Evolutionary conservation across 1,284 basidiomycete species (phyloP).

Genomic region (Calocybe gambosa): DNA sequence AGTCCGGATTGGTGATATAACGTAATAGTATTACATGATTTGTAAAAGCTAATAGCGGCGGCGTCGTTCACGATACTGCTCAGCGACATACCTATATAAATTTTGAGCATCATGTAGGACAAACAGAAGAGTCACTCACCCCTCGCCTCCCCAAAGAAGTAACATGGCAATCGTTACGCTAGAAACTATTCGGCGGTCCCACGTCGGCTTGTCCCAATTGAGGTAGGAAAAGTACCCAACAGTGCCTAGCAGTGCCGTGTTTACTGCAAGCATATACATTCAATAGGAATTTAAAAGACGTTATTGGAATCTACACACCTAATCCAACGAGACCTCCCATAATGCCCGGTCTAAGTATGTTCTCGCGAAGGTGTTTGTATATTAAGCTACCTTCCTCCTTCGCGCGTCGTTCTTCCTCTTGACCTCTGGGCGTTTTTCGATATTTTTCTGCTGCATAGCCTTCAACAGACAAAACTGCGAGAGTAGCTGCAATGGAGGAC

Average conservation of each 20-base stretch:
- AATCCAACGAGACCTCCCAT: constrained; percentile 64
- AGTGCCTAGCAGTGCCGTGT: constrained; percentile 60
- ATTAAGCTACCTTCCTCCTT: constrained; percentile 57
- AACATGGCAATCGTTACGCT: constrained; percentile 60
- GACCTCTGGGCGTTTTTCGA: constrained; percentile 52
- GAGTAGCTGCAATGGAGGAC: constrained; percentile 44
- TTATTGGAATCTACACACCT: constrained; percentile 34
- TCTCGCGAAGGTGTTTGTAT: constrained; percentile 55
- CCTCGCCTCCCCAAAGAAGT: constrained; percentile 63
- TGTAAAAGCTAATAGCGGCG: background rate
- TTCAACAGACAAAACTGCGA: constrained; percentile 57
- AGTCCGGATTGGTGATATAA: constrained; percentile 6
- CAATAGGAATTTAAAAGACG: background rate
- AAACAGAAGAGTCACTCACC: constrained; percentile 36
- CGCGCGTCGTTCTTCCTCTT: constrained; percentile 50
- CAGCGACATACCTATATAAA: constrained; percentile 1
- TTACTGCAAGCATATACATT: constrained; percentile 39
- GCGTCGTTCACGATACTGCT: background rate
- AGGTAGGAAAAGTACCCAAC: constrained; percentile 66
- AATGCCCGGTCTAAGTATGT: constrained; percentile 62
- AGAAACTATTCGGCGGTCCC: constrained; percentile 67
- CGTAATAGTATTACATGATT: background rate
- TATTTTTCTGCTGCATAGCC: constrained; percentile 62
- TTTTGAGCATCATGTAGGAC: background rate
- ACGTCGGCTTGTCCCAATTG: constrained; percentile 62